A percentile compares a stretch with the other conserved stretches of the same genome.
phyloP scores from a whole-genome alignment of 805 yeast genomes.

The Pichia cabralensis region DNA sequence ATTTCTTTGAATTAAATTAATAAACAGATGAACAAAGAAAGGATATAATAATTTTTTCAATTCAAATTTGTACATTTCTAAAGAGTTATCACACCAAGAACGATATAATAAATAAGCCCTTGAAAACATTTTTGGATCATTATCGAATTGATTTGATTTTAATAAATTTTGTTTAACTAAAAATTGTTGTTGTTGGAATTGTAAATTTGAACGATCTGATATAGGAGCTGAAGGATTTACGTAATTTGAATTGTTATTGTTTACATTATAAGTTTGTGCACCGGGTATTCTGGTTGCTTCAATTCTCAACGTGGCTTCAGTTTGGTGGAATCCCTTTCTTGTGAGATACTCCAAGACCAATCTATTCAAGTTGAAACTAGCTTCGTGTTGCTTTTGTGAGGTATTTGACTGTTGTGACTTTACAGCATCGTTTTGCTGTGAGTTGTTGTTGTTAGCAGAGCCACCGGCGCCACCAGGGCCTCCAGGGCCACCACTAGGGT shows the following conservation, averaged over 20 bases:
- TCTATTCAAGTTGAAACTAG: conserved; percentile 37
- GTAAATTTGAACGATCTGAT: conserved; percentile 26
- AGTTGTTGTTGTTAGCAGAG: too few species aligned
- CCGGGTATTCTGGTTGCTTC: conserved; percentile 61
- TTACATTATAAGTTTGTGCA: conserved; percentile 39
- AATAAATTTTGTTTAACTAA: conserved; percentile 17
- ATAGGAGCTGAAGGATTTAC: conserved; percentile 25
- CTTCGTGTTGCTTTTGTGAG: conserved; percentile 13
- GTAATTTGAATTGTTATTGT: conserved; percentile 33
- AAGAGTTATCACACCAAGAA: conserved; percentile 83
- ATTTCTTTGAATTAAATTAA: conserved; percentile 65
- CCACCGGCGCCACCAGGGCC: too few species aligned
- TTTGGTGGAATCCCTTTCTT: conserved; percentile 88
- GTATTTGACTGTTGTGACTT: neutral
- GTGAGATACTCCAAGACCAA: conserved; percentile 87
- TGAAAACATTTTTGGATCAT: conserved; percentile 62
- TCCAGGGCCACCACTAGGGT: too few species aligned
- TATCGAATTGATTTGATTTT: conserved; percentile 31
- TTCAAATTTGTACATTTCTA: conserved; percentile 88
- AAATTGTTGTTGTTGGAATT: conserved; percentile 22
- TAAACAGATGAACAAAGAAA: conserved; percentile 78
- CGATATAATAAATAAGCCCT: conserved; percentile 73
- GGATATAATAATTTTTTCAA: conserved; percentile 79
- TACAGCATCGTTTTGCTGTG: too few species aligned
- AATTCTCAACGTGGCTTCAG: conserved; percentile 88